Evolutionary conservation across 768 basidiomycete genomes (phyloP).

Genomic region (Chalciporus pseudorubinellus): DNA sequence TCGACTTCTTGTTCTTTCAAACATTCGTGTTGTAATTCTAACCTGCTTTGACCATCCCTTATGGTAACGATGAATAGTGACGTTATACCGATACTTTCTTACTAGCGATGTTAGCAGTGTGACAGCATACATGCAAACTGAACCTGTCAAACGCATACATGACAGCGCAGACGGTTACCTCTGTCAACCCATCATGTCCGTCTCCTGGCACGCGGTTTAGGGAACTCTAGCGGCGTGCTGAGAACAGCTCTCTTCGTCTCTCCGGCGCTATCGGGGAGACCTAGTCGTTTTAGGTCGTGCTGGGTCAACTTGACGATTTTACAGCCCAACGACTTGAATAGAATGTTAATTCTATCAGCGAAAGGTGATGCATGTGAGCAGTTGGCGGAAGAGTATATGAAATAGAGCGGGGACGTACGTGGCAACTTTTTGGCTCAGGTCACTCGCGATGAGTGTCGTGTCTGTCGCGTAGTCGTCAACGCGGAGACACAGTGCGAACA

Average conservation of each 20-base stretch:
- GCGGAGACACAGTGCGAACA: constrained; percentile 78
- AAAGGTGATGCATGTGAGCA: not conserved
- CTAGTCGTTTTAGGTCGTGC: constrained; percentile 66
- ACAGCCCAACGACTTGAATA: constrained; percentile 84
- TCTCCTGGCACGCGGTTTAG: constrained; percentile 50
- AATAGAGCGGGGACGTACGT: constrained; percentile 50
- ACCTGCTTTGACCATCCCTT: no score
- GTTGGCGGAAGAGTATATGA: constrained; percentile 1
- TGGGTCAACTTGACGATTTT: constrained; percentile 55
- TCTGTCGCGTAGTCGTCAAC: constrained; percentile 79
- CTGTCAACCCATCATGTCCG: constrained; percentile 16
- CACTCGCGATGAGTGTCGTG: constrained; percentile 62
- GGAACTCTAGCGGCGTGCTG: constrained; percentile 76
- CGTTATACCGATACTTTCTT: not conserved
- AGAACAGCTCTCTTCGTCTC: constrained; percentile 72
- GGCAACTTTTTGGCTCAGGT: constrained; percentile 60
- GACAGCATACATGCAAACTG: not conserved
- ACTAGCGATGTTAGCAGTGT: not conserved
- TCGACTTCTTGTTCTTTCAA: no score
- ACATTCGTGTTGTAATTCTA: no score
- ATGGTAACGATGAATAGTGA: not conserved
- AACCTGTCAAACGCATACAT: not conserved
- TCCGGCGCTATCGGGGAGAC: constrained; percentile 60
- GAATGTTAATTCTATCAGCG: constrained; percentile 49
- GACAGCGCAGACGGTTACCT: no score